Conservation (phyloP, 192 early-diverging fungal species). For the Haplosporangium gracile region DNA sequence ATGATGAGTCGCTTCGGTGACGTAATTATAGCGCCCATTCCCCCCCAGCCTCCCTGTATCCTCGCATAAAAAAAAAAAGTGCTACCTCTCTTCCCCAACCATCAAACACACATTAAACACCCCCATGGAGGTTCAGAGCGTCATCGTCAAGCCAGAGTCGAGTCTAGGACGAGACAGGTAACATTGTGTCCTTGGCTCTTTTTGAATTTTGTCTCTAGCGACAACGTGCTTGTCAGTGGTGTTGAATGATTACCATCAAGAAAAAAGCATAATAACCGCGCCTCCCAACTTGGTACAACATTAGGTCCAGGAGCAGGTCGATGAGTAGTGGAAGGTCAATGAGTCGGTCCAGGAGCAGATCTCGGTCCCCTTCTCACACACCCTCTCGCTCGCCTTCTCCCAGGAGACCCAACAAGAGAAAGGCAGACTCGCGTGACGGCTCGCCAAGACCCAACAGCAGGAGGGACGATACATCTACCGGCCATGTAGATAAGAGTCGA, state of each 20-base stretch:
- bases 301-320: constrained; percentile 40
- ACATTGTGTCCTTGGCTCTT: not conserved
- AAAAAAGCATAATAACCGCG: constrained; percentile 17
- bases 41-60: no score
- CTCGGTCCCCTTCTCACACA: constrained; percentile 34
- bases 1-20: no score
- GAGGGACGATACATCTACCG: not conserved
- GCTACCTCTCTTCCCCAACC: not conserved
- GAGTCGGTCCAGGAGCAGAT: constrained; percentile 18
- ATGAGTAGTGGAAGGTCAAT: constrained; percentile 33
- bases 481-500: constrained; percentile 4
- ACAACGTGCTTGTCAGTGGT: not conserved
- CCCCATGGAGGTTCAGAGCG: constrained; percentile 33
- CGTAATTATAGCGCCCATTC: no score
- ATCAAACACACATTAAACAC: constrained; percentile 1
- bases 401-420: constrained; percentile 28
- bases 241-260: not conserved
- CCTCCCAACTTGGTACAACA: not conserved
- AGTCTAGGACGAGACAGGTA: constrained; percentile 3
- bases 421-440: constrained; percentile 22
- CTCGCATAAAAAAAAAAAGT: not conserved
- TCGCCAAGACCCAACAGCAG: constrained; percentile 29
- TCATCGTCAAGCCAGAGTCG: constrained; percentile 17
- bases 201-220: not conserved
- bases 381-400: constrained; percentile 39